Evolutionary conservation across 352 stramenopile species (phyloP).

Genomic region (Globisporangium spiculum): DNA sequence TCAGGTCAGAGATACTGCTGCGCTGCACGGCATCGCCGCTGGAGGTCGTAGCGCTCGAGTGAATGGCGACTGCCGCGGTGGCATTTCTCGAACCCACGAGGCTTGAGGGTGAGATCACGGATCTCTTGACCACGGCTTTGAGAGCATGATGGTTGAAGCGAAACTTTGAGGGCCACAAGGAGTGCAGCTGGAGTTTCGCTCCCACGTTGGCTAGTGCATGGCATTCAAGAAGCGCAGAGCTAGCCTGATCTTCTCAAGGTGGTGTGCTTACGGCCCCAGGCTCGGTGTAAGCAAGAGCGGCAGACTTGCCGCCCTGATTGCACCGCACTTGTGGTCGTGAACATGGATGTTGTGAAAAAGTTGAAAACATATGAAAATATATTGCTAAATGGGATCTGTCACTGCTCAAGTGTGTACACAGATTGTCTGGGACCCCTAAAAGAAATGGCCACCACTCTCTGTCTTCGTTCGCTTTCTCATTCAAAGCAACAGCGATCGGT

Average conservation of each 20-base stretch:
- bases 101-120: neutral
- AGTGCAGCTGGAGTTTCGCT: neutral
- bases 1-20: neutral
- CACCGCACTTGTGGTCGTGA: neutral
- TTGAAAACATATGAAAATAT: neutral
- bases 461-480: conserved; percentile 89
- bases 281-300: neutral
- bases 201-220: neutral
- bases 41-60: neutral
- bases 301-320: neutral
- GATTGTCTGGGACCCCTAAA: too few species aligned
- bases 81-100: neutral
- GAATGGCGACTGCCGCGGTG: neutral
- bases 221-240: neutral
- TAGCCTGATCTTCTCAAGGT: neutral
- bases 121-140: neutral
- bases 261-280: neutral
- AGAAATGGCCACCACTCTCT: too few species aligned
- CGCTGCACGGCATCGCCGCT: neutral
- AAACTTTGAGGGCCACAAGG: too few species aligned
- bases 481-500: conserved; percentile 91
- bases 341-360: neutral
- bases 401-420: neutral
- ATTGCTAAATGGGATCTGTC: neutral
- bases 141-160: neutral